Evolutionary conservation across 495 filamentous ascomycete genomes (phyloP), one percentile per base, ranked within the genome.

Genomic region (Podospora pseudoanserina): DNA sequence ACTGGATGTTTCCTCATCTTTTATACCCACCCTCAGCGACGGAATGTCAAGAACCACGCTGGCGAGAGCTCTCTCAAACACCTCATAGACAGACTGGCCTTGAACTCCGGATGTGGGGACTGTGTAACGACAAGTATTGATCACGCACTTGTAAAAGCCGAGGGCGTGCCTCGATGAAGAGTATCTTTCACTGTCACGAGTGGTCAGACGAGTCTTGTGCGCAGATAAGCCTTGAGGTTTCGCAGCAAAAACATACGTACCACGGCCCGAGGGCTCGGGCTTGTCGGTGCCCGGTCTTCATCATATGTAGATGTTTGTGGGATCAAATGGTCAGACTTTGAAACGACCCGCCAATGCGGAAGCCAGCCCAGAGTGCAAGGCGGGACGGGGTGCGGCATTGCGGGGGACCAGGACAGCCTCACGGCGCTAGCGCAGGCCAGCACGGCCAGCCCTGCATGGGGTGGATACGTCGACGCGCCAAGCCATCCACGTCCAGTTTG

Each of bases 61-160:
- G 16, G 78, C 75, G 49, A 82, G 66, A 26, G 77, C 76, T 18
- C 67, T 53, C 55, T 76, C 67, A 15, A 80, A 39, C 6, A 63
- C 39, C 3, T 61, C 60, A 4, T 60, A 64, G 3, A 72, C 27
- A 16, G 61, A 26, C 15, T 28, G 26, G 7, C 63, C 60, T 13
- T 64, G 39, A 9, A 64, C 53, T 15, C n/a, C 27, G 19, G 65
- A 15, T 26, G 30, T 13, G 0, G 76, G 71, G 7, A 77, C 65
- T 19, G 65, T 18, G 59, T 76, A 80, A 13, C 76, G 75, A 62
- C 74, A 76, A 3, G 74, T 77, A 18, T 79, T 72, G 63, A 77
- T 73, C 0, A 78, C 75, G 65, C 73, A 75, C 28, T 68, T 65
- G 67, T 80, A 79, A 18, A 80, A 70, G 30, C 71, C 74, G 19